Evolutionary conservation across 441 rosid genomes (phyloP).

Genomic region (Brassica hybrid): DNA sequence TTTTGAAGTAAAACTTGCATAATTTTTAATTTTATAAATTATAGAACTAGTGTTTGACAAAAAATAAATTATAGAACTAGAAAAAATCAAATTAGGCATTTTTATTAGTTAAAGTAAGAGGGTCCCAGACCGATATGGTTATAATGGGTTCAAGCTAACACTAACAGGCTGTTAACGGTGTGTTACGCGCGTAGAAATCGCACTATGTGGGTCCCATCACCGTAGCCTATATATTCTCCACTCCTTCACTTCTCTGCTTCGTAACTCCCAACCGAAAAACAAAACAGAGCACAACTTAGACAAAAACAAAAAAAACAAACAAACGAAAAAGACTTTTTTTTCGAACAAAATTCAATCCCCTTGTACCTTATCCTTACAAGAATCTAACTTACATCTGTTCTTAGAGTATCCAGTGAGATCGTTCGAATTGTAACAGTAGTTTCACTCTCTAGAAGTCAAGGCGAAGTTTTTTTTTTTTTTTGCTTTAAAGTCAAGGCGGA

Average conservation of each 20-base stretch:
- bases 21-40: background rate
- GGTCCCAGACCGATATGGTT: background rate
- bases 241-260: slow-evolving; percentile 21
- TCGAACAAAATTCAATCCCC: slow-evolving; percentile 1
- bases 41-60: background rate
- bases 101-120: background rate
- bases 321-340: background rate
- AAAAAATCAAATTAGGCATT: background rate
- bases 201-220: slow-evolving; percentile 29
- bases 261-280: slow-evolving; percentile 27
- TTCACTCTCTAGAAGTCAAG: background rate
- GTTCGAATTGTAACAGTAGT: background rate
- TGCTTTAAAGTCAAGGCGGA: background rate
- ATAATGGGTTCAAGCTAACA: background rate
- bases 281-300: slow-evolving; percentile 14
- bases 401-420: background rate
- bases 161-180: slow-evolving; percentile 12
- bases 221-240: slow-evolving; percentile 28
- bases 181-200: slow-evolving; percentile 28
- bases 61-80: background rate
- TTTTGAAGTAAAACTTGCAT: background rate
- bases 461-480: no score
- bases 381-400: background rate
- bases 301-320: background rate
- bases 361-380: slow-evolving; percentile 4